Evolutionary conservation across 2,329 filamentous ascomycete species (phyloP).

Genomic region (Neonectria hederae): DNA sequence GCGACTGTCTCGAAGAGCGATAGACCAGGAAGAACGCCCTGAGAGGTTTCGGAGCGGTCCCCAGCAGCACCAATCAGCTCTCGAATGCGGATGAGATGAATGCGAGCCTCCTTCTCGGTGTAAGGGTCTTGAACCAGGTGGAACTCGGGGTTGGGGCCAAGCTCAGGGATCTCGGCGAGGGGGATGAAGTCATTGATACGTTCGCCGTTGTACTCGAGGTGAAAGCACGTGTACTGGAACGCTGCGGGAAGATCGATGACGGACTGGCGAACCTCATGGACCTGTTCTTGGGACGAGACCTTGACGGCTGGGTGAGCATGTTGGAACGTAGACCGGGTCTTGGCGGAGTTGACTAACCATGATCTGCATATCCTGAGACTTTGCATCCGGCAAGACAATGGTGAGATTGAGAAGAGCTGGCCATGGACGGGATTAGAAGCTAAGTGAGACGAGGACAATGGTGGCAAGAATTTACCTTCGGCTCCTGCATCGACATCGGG

Average conservation of each 20-base stretch:
- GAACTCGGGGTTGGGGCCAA: slow-evolving; percentile 81
- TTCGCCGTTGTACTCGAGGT: slow-evolving; percentile 88
- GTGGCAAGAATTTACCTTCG: slow-evolving; percentile 44
- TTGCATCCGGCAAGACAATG: slow-evolving; percentile 81
- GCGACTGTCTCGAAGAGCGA: slow-evolving; percentile 87
- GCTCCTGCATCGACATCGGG: slow-evolving; percentile 44
- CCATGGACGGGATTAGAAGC: slow-evolving; percentile 28
- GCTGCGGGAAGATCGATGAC: slow-evolving; percentile 93
- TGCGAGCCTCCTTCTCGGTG: slow-evolving; percentile 96
- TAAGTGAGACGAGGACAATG: slow-evolving; percentile 12
- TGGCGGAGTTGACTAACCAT: slow-evolving; percentile 68
- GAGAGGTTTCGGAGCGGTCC: slow-evolving; percentile 84
- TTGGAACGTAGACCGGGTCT: background rate
- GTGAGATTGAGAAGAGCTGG: slow-evolving; percentile 70
- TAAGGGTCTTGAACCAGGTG: slow-evolving; percentile 92
- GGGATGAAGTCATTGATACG: slow-evolving; percentile 96
- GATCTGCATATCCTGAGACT: slow-evolving; percentile 79
- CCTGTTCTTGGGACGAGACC: slow-evolving; percentile 93
- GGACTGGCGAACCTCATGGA: slow-evolving; percentile 96
- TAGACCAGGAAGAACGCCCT: slow-evolving; percentile 84
- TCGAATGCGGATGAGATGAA: slow-evolving; percentile 90
- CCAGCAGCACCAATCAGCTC: slow-evolving; percentile 94
- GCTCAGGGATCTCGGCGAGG: slow-evolving; percentile 85
- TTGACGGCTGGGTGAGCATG: slow-evolving; percentile 49
- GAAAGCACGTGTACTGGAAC: slow-evolving; percentile 98